phyloP scores from a whole-genome alignment of 2,329 filamentous ascomycete species.

The Rhytidhysteron rufulum region DNA sequence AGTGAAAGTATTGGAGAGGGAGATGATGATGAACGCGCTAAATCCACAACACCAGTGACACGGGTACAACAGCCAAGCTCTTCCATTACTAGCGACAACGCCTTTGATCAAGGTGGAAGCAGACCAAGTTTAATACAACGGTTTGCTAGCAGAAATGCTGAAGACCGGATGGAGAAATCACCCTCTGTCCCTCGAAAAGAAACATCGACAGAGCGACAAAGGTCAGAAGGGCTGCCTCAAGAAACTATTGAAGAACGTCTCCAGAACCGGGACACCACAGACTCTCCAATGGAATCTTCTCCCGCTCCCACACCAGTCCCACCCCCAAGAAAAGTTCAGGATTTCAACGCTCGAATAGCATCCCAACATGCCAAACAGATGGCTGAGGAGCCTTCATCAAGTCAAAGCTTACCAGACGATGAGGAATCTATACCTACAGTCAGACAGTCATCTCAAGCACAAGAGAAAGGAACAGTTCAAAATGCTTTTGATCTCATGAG shows the following conservation, averaged over 20 bases:
- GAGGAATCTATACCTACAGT: constrained; percentile 24
- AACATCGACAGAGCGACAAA: constrained; percentile 4
- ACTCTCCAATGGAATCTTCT: constrained; percentile 2
- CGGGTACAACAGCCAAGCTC: background rate
- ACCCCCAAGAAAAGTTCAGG: constrained; percentile 25
- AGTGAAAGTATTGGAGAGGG: constrained; percentile 9
- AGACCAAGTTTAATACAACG: constrained; percentile 32
- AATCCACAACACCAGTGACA: constrained; percentile 4
- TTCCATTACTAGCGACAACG: background rate
- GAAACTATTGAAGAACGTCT: constrained; percentile 12
- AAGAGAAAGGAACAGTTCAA: constrained; percentile 44
- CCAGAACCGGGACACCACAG: constrained; percentile 19
- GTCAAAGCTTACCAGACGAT: constrained; percentile 7
- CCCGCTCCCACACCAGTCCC: background rate
- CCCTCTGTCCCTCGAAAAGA: constrained; percentile 7
- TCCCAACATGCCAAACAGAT: constrained; percentile 25
- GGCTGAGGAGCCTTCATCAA: constrained; percentile 10
- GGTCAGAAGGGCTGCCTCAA: background rate
- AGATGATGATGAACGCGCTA: constrained; percentile 8
- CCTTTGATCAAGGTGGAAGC: constrained; percentile 18
- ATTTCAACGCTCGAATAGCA: constrained; percentile 39
- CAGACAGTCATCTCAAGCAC: constrained; percentile 25
- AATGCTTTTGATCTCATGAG: constrained; percentile 64
- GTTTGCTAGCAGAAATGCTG: constrained; percentile 26
- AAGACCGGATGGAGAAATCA: constrained; percentile 14